Conservation (phyloP, 495 filamentous ascomycete genomes). For the Trichoderma parareesei region DNA sequence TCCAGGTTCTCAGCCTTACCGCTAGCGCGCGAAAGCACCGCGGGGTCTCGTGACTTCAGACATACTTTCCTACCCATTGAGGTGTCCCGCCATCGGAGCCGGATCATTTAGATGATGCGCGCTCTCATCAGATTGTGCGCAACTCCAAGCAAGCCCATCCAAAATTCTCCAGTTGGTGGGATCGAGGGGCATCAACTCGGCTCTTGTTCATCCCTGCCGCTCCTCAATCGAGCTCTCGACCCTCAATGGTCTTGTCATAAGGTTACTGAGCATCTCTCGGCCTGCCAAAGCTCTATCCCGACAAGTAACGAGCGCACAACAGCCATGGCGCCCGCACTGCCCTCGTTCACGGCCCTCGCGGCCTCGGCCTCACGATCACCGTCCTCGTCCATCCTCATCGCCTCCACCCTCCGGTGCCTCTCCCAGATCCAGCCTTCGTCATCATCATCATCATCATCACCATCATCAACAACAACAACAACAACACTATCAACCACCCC, state of each 20-base stretch:
- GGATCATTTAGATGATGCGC: constrained; percentile 2
- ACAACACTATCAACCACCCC: background rate
- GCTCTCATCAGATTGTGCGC: background rate
- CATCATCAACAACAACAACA: background rate
- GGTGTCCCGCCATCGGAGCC: background rate
- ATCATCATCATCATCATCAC: background rate
- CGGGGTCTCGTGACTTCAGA: constrained; percentile 1
- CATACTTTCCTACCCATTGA: background rate
- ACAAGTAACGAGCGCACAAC: background rate
- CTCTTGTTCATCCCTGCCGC: background rate
- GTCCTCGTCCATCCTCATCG: background rate
- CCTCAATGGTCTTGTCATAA: background rate
- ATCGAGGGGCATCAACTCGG: background rate
- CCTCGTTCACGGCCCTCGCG: background rate
- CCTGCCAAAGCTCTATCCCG: background rate
- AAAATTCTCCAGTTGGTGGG: background rate
- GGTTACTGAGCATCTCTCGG: background rate
- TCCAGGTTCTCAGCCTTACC: constrained; percentile 5
- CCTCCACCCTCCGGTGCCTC: background rate
- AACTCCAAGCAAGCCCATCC: background rate
- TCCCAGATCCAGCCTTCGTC: background rate
- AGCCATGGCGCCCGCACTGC: background rate
- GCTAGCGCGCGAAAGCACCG: background rate
- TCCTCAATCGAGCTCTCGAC: background rate
- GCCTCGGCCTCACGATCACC: background rate